Conservation (phyloP, 2,329 filamentous ascomycete species). For the Plectosphaerella cucumerina region DNA sequence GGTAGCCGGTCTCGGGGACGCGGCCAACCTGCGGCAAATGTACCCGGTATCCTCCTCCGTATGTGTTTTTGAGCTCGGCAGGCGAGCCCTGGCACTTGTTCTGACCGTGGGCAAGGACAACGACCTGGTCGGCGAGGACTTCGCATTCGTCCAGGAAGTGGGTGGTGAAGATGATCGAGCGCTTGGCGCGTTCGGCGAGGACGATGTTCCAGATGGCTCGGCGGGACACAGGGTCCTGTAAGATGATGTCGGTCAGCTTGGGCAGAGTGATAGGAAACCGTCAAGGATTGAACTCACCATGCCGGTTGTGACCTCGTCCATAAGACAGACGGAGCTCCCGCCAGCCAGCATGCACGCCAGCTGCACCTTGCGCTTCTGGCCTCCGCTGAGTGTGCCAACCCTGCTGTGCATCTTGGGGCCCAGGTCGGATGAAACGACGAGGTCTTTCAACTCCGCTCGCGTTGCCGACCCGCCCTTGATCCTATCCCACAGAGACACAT, state of each 20-base stretch:
- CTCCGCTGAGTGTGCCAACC: conserved; percentile 66
- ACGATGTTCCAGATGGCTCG: conserved; percentile 50
- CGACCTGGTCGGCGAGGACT: conserved; percentile 65
- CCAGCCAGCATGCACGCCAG: conserved; percentile 76
- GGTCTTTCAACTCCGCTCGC: conserved; percentile 40
- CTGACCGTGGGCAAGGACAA: conserved; percentile 63
- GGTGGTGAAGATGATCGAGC: conserved; percentile 67
- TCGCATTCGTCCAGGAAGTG: conserved; percentile 75
- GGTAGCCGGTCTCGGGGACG: conserved; percentile 10
- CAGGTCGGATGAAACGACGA: conserved; percentile 53
- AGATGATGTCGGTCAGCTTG: not conserved
- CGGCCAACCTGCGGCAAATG: conserved; percentile 17
- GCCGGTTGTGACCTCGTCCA: conserved; percentile 72
- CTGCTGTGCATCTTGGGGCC: conserved; percentile 61
- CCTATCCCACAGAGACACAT: conserved; percentile 64
- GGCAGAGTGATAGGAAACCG: too few relatives aligned
- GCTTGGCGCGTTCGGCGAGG: conserved; percentile 58
- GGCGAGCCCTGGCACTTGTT: conserved; percentile 61
- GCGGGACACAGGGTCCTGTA: conserved; percentile 59
- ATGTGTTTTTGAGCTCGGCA: conserved; percentile 60
- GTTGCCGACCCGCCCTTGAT: conserved; percentile 51
- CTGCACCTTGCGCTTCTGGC: conserved; percentile 73
- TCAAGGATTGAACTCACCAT: conserved; percentile 25
- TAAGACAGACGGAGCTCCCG: conserved; percentile 66
- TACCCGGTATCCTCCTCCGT: conserved; percentile 41